phyloP scores from a whole-genome alignment of 2,329 filamentous ascomycete species.

The Teratosphaeriaceae sp. region DNA sequence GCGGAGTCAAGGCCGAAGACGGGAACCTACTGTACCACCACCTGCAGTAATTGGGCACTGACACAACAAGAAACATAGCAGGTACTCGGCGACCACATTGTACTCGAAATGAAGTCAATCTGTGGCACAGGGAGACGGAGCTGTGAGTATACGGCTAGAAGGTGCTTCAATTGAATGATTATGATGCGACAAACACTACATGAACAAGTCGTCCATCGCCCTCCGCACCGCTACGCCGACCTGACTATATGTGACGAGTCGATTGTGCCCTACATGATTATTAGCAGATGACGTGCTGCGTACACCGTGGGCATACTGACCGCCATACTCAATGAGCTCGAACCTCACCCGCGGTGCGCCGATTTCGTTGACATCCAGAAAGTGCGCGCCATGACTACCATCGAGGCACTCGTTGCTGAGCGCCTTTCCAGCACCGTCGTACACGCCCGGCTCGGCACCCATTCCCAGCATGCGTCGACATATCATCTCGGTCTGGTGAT shows the following conservation, averaged over 20 bases:
- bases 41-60: no score
- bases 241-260: conserved; percentile 58
- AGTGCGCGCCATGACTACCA: conserved; percentile 22
- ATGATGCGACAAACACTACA: neutral
- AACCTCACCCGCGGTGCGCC: conserved; percentile 31
- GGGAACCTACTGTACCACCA: no score
- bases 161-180: neutral
- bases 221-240: conserved; percentile 59
- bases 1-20: no score
- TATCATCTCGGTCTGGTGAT: conserved; percentile 58
- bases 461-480: conserved; percentile 56
- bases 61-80: no score
- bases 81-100: no score
- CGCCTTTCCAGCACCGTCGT: conserved; percentile 25
- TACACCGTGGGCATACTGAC: conserved; percentile 19
- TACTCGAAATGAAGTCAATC: no score
- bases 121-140: no score
- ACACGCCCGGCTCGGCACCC: conserved; percentile 27
- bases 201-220: conserved; percentile 47
- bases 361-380: conserved; percentile 15
- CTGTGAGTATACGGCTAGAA: neutral
- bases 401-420: conserved; percentile 22
- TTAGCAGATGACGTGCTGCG: neutral
- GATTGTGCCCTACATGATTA: conserved; percentile 55
- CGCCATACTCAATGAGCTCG: conserved; percentile 39